Percentiles rank a stretch among this genome's conserved stretches.
Conservation (phyloP, 1,284 basidiomycete species). For the Apiotrichum gamsii region DNA sequence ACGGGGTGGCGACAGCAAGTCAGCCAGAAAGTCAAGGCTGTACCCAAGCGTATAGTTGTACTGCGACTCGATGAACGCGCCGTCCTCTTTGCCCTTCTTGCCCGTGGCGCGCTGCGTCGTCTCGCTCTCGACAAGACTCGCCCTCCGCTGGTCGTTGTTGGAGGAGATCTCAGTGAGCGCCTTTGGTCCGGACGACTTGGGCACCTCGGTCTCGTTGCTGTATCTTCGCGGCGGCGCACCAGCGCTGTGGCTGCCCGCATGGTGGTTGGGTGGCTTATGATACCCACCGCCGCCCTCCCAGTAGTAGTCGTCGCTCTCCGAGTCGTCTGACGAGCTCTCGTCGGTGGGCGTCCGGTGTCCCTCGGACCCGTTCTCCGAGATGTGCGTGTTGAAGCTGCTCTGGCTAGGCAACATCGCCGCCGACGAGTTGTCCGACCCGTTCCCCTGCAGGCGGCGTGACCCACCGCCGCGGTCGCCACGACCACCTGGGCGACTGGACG, state of each 20-base stretch:
- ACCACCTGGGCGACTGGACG: not conserved
- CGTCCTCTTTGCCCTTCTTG: not conserved
- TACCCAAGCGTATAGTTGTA: conserved; percentile 59
- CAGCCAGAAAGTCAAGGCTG: conserved; percentile 71
- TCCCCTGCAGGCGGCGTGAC: too few relatives aligned
- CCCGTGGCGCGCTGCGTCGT: conserved; percentile 8
- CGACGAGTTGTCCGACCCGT: not conserved
- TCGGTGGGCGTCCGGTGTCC: not conserved
- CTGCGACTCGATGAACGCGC: conserved; percentile 25
- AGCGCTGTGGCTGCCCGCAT: not conserved
- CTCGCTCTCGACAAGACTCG: conserved; percentile 8
- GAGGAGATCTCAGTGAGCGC: conserved; percentile 9
- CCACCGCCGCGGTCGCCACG: not conserved
- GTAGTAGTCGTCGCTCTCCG: conserved; percentile 17
- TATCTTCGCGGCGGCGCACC: not conserved
- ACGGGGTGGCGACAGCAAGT: conserved; percentile 68
- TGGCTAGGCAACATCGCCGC: not conserved
- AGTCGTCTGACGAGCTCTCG: conserved; percentile 16
- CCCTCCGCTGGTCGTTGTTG: not conserved
- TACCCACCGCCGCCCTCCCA: conserved; percentile 3
- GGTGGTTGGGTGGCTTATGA: too few relatives aligned
- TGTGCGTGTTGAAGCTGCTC: conserved; percentile 8
- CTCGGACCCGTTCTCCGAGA: conserved; percentile 4
- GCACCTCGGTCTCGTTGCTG: conserved; percentile 1
- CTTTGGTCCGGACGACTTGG: not conserved